Percentiles rank a stretch among this genome's conserved stretches.
phyloP scores from a whole-genome alignment of 192 early-diverging fungal genomes.

The Mortierella hygrophila region DNA sequence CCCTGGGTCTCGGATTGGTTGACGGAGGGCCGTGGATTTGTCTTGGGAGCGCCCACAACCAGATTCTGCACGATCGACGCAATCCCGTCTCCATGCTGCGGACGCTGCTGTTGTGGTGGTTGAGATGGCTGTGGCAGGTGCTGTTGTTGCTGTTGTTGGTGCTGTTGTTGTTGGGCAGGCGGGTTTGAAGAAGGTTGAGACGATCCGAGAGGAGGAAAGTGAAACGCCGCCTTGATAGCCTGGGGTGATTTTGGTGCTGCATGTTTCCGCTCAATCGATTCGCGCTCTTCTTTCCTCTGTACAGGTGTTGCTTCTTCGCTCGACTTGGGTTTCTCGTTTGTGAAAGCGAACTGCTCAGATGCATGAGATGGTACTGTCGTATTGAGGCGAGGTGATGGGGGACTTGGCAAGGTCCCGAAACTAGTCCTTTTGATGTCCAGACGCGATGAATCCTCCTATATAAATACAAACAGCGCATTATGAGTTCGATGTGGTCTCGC shows the following conservation, averaged over 20 bases:
- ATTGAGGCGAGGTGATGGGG: background rate
- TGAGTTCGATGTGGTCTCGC: background rate
- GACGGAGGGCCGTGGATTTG: background rate
- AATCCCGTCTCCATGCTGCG: conserved; percentile 28
- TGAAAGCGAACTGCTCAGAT: background rate
- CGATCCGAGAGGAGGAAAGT: background rate
- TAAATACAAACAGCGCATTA: background rate
- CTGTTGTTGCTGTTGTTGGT: background rate
- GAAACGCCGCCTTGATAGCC: background rate
- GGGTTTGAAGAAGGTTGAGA: background rate
- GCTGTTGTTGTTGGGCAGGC: background rate
- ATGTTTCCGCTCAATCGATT: background rate
- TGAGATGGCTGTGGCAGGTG: background rate
- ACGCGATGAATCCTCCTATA: background rate
- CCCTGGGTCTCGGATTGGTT: background rate
- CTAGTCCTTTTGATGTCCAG: background rate
- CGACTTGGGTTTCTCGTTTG: background rate
- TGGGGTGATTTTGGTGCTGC: conserved; percentile 1
- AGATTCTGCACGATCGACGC: conserved; percentile 39
- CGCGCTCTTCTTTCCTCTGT: background rate
- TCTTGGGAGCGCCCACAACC: conserved; percentile 27
- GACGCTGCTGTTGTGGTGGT: conserved; percentile 1
- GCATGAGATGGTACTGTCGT: background rate
- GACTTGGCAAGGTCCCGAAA: background rate
- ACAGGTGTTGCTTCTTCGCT: background rate